phyloP scores from a whole-genome alignment of 169 alveolate genomes.

The Sarcocystis neurona region DNA sequence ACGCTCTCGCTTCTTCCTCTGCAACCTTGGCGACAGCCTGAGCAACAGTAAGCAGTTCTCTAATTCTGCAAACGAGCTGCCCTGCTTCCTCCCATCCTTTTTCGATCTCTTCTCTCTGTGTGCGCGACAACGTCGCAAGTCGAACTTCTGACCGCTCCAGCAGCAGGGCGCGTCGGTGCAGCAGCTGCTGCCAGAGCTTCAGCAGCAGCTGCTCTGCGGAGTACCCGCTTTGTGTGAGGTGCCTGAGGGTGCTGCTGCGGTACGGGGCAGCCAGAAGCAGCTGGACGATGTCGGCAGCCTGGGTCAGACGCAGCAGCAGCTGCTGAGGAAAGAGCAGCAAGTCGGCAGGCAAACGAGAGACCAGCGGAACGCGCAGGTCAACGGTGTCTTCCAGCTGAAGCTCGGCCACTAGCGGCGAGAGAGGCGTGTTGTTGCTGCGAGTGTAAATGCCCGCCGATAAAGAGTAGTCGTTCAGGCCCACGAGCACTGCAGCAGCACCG shows the following conservation, averaged over 20 bases:
- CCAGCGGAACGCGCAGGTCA: constrained; percentile 49
- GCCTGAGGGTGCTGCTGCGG: constrained; percentile 9
- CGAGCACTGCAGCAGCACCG: constrained; percentile 39
- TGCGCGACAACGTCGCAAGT: constrained; percentile 40
- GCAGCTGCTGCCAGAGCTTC: constrained; percentile 54
- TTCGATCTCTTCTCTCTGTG: constrained; percentile 44
- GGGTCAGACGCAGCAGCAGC: constrained; percentile 45
- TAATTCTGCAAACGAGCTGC: constrained; percentile 39
- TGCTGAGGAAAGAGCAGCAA: constrained; percentile 51
- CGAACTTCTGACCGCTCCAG: constrained; percentile 47
- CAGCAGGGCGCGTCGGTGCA: neutral
- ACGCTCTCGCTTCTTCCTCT: too few relatives aligned
- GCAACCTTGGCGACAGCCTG: neutral
- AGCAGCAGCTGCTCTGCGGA: constrained; percentile 58
- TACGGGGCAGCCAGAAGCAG: constrained; percentile 35
- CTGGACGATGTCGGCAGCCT: constrained; percentile 32
- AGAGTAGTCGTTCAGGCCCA: constrained; percentile 43
- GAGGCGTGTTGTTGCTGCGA: too few relatives aligned
- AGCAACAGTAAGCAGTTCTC: constrained; percentile 28
- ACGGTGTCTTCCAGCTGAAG: neutral
- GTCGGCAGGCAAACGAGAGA: constrained; percentile 24
- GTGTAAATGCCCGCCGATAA: constrained; percentile 50
- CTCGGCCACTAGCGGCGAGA: too few relatives aligned
- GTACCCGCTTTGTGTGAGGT: constrained; percentile 51
- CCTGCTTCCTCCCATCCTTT: constrained; percentile 58